phyloP scores from a whole-genome alignment of 106 monocot species.

The Narthecium ossifragum region DNA sequence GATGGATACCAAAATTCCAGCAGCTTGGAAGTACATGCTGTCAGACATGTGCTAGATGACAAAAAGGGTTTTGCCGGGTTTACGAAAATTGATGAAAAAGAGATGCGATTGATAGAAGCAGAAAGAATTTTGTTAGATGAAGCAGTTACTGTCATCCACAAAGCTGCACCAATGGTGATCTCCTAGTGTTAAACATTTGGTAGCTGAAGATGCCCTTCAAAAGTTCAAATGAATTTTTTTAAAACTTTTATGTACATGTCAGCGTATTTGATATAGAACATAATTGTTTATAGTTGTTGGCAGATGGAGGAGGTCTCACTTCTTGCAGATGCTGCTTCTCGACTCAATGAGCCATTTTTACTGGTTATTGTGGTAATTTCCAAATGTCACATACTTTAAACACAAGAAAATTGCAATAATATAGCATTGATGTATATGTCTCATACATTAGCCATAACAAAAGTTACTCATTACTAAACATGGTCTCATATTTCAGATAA shows the following conservation, averaged over 20 bases:
- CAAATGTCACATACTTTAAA: too few relatives aligned
- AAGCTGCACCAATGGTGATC: constrained; percentile 99
- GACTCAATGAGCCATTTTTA: constrained; percentile 91
- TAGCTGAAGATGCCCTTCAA: constrained; percentile 78
- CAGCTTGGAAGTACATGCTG: constrained; percentile 10
- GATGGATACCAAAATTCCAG: constrained; percentile 19
- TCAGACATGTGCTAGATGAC: constrained; percentile 8
- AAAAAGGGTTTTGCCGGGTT: constrained; percentile 67
- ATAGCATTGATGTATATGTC: too few relatives aligned
- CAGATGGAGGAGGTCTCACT: constrained; percentile 94
- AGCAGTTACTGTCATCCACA: constrained; percentile 54
- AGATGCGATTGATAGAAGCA: constrained; percentile 60
- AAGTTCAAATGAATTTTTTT: constrained; percentile 27
- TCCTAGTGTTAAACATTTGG: constrained; percentile 92
- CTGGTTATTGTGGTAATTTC: constrained; percentile 86
- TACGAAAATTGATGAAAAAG: constrained; percentile 50
- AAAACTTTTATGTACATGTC: constrained; percentile 13
- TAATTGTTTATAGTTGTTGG: constrained; percentile 22
- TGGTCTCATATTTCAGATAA: too few relatives aligned
- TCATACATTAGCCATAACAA: too few relatives aligned
- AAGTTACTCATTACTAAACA: too few relatives aligned
- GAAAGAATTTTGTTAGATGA: constrained; percentile 68
- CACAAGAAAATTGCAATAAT: too few relatives aligned
- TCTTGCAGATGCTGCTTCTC: constrained; percentile 72
- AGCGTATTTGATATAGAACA: constrained; percentile 20